Conservation (phyloP, 208 protist species). For the Balamuthia mandrillaris region DNA sequence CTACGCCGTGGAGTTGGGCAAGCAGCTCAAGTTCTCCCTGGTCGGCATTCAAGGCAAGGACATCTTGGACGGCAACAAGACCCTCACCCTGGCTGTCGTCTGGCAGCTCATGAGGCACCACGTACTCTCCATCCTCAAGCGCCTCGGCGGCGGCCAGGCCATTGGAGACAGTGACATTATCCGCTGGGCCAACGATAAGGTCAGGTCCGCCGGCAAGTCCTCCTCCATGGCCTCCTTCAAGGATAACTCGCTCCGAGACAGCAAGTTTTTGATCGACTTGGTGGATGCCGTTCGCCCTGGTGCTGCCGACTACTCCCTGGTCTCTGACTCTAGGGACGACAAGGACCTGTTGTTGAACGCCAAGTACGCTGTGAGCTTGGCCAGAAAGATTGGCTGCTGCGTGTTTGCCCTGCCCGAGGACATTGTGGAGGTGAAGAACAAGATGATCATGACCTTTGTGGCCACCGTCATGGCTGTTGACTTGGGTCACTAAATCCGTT, state of each 20-base stretch:
- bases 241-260: slow-evolving; percentile 57
- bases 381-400: slow-evolving; percentile 77
- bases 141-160: slow-evolving; percentile 61
- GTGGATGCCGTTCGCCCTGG: slow-evolving; percentile 66
- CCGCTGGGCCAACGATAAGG: slow-evolving; percentile 68
- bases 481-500: background rate
- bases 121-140: slow-evolving; percentile 68
- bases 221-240: slow-evolving; percentile 72
- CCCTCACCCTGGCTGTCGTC: slow-evolving; percentile 68
- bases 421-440: slow-evolving; percentile 83
- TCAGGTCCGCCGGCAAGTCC: slow-evolving; percentile 57
- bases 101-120: slow-evolving; percentile 83
- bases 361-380: slow-evolving; percentile 78
- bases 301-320: slow-evolving; percentile 59
- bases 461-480: slow-evolving; percentile 62
- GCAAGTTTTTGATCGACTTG: slow-evolving; percentile 71
- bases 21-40: slow-evolving; percentile 69
- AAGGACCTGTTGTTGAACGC: slow-evolving; percentile 74
- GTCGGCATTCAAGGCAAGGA: slow-evolving; percentile 74
- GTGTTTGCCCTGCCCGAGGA: slow-evolving; percentile 82
- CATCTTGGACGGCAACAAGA: slow-evolving; percentile 77
- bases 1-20: slow-evolving; percentile 71
- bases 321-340: slow-evolving; percentile 45
- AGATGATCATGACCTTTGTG: slow-evolving; percentile 82
- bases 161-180: slow-evolving; percentile 73